These are phyloP conservation scores for Venturia effusa DNA, from an alignment of 2,329 filamentous ascomycete species.

Conservation along the genomic window DNA sequence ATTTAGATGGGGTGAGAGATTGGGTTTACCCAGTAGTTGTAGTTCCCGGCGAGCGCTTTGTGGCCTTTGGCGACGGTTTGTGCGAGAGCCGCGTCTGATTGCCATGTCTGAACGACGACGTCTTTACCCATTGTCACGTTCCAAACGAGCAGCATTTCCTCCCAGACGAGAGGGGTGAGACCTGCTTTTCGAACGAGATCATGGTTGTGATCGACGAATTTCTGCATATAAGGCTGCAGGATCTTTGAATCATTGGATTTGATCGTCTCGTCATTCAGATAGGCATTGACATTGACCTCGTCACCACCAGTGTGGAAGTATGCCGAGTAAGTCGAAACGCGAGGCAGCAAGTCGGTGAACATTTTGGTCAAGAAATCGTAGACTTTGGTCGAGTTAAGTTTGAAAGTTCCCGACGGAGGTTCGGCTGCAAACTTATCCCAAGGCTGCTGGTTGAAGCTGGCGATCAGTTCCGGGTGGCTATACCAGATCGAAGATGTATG, in stretches of 20 bases:
- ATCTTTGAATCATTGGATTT: conserved; percentile 52
- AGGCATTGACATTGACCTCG: conserved; percentile 70
- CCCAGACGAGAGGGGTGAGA: conserved; percentile 71
- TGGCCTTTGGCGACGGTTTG: conserved; percentile 52
- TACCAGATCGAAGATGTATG: conserved; percentile 60
- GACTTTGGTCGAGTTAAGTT: conserved; percentile 62
- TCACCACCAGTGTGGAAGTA: conserved; percentile 86
- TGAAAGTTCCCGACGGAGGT: conserved; percentile 53
- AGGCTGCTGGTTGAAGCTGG: conserved; percentile 47
- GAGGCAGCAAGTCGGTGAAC: conserved; percentile 66
- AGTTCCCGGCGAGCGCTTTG: conserved; percentile 56
- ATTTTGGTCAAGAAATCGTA: conserved; percentile 61
- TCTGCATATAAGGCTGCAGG: conserved; percentile 65
- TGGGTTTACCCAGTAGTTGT: conserved; percentile 57
- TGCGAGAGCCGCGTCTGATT: conserved; percentile 51
- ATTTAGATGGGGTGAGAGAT: neutral
- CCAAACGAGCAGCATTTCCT: conserved; percentile 74
- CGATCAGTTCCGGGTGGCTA: conserved; percentile 60
- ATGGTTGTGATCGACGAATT: conserved; percentile 63
- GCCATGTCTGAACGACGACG: conserved; percentile 72
- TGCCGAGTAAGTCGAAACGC: conserved; percentile 54
- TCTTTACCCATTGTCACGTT: conserved; percentile 61
- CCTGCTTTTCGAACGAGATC: conserved; percentile 46
- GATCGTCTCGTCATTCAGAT: conserved; percentile 62
- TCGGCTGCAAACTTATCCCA: conserved; percentile 44